phyloP scores from a whole-genome alignment of 2,329 filamentous ascomycete genomes.

The Epichloe festucae region DNA sequence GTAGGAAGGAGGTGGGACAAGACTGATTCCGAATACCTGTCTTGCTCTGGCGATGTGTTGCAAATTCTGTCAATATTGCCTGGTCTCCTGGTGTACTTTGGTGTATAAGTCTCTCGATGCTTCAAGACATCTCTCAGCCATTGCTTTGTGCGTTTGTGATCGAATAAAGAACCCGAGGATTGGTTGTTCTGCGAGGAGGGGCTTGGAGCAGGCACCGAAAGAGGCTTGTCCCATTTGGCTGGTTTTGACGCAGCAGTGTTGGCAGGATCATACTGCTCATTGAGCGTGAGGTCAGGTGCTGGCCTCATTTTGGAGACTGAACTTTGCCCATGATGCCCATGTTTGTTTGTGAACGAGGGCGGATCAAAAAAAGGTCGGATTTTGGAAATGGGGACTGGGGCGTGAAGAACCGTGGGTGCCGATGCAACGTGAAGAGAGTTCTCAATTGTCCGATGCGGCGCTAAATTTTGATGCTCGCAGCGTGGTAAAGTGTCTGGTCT shows the following conservation, averaged over 20 bases:
- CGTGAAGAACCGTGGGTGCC: constrained; percentile 5
- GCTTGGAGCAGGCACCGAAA: not conserved
- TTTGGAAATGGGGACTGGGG: constrained; percentile 9
- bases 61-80: constrained; percentile 5
- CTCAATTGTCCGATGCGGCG: not conserved
- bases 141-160: constrained; percentile 20
- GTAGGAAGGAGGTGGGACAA: constrained; percentile 7
- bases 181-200: constrained; percentile 10
- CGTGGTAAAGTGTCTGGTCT: not conserved
- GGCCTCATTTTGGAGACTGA: constrained; percentile 5
- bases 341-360: not conserved
- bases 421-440: not conserved
- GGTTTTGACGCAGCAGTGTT: not conserved
- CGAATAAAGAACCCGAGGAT: constrained; percentile 17
- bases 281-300: not conserved
- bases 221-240: not conserved
- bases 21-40: constrained; percentile 13
- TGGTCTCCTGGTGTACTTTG: constrained; percentile 17
- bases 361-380: constrained; percentile 7
- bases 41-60: constrained; percentile 7
- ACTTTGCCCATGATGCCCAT: constrained; percentile 2
- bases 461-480: not conserved
- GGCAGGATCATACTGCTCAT: not conserved
- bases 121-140: constrained; percentile 22
- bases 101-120: constrained; percentile 13